Conservation (phyloP, 1,284 basidiomycete genomes). For the Tilletia setariae region DNA sequence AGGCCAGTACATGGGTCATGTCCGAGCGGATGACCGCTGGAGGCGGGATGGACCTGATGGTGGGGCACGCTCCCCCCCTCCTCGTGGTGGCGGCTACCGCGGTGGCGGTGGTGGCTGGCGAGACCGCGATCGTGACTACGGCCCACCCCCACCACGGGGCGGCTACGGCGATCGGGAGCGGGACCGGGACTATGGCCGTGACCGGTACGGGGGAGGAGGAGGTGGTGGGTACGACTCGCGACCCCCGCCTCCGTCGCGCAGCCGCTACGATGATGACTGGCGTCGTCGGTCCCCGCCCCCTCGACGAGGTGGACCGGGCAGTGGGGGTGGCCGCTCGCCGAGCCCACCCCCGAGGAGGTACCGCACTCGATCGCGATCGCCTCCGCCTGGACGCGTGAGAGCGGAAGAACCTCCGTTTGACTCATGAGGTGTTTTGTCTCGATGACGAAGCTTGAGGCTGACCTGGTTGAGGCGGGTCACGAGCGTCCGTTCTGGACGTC, state of each 20-base stretch:
- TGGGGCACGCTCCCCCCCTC: slow-evolving; percentile 8
- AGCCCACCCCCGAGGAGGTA: slow-evolving; percentile 11
- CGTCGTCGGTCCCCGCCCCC: slow-evolving; percentile 11
- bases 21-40: slow-evolving; percentile 40
- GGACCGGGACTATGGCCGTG: background rate
- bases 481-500: too few relatives aligned
- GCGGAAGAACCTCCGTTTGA: slow-evolving; percentile 4
- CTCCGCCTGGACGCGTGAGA: background rate
- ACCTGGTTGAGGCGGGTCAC: background rate
- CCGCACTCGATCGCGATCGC: slow-evolving; percentile 6
- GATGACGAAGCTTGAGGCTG: too few relatives aligned
- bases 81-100: slow-evolving; percentile 13
- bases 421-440: background rate
- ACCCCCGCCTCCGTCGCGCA: slow-evolving; percentile 7
- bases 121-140: slow-evolving; percentile 15
- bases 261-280: slow-evolving; percentile 11
- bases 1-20: slow-evolving; percentile 70
- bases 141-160: slow-evolving; percentile 11
- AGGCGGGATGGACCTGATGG: background rate
- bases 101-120: slow-evolving; percentile 18
- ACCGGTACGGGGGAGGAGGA: background rate
- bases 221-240: slow-evolving; percentile 7
- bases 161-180: slow-evolving; percentile 9
- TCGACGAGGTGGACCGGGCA: background rate
- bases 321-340: slow-evolving; percentile 1